Evolutionary conservation across 2,329 filamentous ascomycete species (phyloP).

Genomic region (Triangularia setosa): DNA sequence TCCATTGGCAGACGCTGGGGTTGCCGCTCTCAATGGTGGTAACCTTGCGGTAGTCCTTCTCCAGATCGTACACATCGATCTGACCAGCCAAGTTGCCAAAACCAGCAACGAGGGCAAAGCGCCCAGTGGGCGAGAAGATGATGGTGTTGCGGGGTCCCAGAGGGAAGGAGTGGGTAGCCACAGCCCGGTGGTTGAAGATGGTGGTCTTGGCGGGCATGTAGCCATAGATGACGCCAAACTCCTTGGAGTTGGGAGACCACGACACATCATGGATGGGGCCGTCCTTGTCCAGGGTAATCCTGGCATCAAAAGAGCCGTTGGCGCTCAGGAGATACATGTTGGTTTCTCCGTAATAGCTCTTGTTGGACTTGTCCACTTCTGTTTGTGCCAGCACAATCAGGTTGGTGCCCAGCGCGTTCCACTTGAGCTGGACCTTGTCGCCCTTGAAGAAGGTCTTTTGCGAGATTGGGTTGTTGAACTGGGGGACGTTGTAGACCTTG

Average conservation of each 20-base stretch:
- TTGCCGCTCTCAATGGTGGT: slow-evolving; percentile 94
- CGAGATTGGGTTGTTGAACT: slow-evolving; percentile 77
- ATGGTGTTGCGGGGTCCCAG: slow-evolving; percentile 91
- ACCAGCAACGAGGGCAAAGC: slow-evolving; percentile 89
- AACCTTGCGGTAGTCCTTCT: slow-evolving; percentile 90
- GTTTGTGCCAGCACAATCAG: slow-evolving; percentile 94
- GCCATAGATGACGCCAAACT: slow-evolving; percentile 96
- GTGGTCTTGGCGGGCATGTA: slow-evolving; percentile 99
- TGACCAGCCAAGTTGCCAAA: slow-evolving; percentile 97
- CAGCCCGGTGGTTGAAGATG: slow-evolving; percentile 88
- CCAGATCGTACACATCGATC: slow-evolving; percentile 95
- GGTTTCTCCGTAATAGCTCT: slow-evolving; percentile 99
- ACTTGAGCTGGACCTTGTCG: slow-evolving; percentile 97
- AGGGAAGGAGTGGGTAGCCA: slow-evolving; percentile 79
- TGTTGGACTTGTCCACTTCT: slow-evolving; percentile 95
- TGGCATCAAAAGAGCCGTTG: slow-evolving; percentile 86
- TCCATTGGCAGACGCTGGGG: slow-evolving; percentile 95
- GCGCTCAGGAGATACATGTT: slow-evolving; percentile 93
- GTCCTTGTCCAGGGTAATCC: slow-evolving; percentile 90
- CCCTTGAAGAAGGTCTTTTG: slow-evolving; percentile 99
- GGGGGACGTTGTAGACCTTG: slow-evolving; percentile 89
- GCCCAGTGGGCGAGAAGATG: slow-evolving; percentile 86
- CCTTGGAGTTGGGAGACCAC: slow-evolving; percentile 97
- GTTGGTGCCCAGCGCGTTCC: slow-evolving; percentile 89
- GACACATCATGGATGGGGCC: slow-evolving; percentile 92